These are phyloP conservation scores for Podila epicladia DNA, from an alignment of 192 early-diverging fungal species.

Conservation along the genomic window DNA sequence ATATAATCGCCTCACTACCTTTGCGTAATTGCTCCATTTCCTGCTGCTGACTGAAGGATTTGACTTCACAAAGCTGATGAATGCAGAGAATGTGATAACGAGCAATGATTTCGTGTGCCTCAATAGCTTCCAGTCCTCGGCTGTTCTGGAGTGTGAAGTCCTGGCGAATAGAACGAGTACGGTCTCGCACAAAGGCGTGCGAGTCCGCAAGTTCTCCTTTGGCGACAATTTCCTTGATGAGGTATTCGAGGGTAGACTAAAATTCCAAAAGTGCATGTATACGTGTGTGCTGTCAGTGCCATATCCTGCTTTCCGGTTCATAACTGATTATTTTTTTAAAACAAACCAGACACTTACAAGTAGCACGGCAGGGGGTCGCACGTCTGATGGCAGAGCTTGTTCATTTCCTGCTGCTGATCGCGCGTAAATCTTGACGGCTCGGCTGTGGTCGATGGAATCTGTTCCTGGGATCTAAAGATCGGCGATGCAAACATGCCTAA, in stretches of 20 bases:
- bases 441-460: conserved; percentile 66
- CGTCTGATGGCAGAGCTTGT: conserved; percentile 87
- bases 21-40: conserved; percentile 92
- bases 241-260: conserved; percentile 70
- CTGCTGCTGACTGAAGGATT: conserved; percentile 78
- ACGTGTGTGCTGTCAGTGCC: background rate
- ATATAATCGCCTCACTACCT: conserved; percentile 54
- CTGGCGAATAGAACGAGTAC: conserved; percentile 84
- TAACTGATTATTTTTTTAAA: background rate
- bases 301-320: background rate
- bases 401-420: conserved; percentile 88
- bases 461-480: conserved; percentile 61
- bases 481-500: no score
- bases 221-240: conserved; percentile 64
- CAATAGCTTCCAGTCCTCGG: conserved; percentile 71
- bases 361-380: conserved; percentile 81
- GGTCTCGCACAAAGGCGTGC: conserved; percentile 86
- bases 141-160: conserved; percentile 91
- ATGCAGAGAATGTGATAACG: conserved; percentile 86
- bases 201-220: conserved; percentile 68
- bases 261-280: background rate
- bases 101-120: conserved; percentile 83
- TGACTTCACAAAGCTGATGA: conserved; percentile 74
- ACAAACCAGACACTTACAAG: conserved; percentile 51
- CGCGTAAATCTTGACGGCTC: conserved; percentile 85